Evolutionary conservation across 768 basidiomycete genomes (phyloP).

Genomic region (Phlebiopsis flavidoalba): DNA sequence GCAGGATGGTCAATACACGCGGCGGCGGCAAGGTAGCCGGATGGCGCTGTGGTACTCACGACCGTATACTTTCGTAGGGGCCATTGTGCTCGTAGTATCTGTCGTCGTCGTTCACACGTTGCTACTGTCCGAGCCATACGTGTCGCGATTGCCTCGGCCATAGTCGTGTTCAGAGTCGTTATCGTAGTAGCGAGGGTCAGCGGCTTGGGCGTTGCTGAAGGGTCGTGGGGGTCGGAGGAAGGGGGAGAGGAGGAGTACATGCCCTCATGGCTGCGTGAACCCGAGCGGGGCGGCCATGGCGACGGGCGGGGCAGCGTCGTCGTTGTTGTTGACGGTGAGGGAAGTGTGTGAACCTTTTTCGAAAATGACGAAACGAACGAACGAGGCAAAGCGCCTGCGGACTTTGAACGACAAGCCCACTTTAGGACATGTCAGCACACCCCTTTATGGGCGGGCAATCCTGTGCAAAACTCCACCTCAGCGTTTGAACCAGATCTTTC

Average conservation of each 20-base stretch:
- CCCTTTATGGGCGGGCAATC: not conserved
- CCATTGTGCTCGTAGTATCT: constrained; percentile 62
- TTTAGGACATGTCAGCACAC: not conserved
- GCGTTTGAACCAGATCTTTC: not conserved
- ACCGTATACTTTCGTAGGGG: constrained; percentile 64
- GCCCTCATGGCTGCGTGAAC: constrained; percentile 56
- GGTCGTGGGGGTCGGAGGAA: constrained; percentile 61
- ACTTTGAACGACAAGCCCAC: not conserved
- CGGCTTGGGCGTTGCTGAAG: constrained; percentile 40
- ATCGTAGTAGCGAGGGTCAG: constrained; percentile 52
- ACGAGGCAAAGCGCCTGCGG: not conserved
- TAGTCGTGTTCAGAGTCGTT: constrained; percentile 71
- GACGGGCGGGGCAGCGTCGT: constrained; percentile 10
- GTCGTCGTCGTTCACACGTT: constrained; percentile 44
- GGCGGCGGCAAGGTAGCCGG: not conserved
- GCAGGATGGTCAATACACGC: constrained; percentile 2
- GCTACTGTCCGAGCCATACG: constrained; percentile 66
- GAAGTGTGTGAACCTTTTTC: not conserved
- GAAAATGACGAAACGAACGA: constrained; percentile 9
- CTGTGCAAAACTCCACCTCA: not conserved
- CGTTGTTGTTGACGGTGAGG: constrained; percentile 10
- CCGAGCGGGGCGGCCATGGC: constrained; percentile 52
- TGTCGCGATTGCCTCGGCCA: constrained; percentile 45
- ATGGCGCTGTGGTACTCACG: constrained; percentile 11
- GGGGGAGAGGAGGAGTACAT: constrained; percentile 56